A percentile compares a stretch with the other conserved stretches of the same genome.
Conservation (phyloP, 768 basidiomycete genomes). For the Amanita rimosa region DNA sequence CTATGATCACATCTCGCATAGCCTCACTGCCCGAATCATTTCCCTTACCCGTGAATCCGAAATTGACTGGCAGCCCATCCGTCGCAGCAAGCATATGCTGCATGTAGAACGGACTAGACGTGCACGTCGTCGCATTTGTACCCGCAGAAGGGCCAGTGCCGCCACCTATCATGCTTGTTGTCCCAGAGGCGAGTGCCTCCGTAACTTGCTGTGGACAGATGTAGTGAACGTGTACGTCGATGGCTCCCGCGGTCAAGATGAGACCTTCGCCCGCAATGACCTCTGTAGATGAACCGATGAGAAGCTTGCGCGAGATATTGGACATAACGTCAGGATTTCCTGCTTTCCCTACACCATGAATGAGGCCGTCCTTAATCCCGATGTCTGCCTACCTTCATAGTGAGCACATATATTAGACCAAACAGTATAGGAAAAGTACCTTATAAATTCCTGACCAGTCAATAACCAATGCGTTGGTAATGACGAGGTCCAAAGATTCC, state of each 20-base stretch:
- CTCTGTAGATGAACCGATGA: conserved; percentile 88
- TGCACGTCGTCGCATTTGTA: conserved; percentile 91
- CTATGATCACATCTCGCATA: conserved; percentile 70
- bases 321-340: conserved; percentile 95
- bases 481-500: conserved; percentile 80
- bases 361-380: conserved; percentile 75
- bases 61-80: conserved; percentile 84
- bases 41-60: conserved; percentile 93
- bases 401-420: not conserved
- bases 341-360: conserved; percentile 89
- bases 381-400: conserved; percentile 68
- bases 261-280: conserved; percentile 93
- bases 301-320: conserved; percentile 54
- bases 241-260: conserved; percentile 86
- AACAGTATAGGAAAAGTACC: conserved; percentile 17
- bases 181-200: conserved; percentile 76
- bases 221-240: conserved; percentile 90
- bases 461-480: conserved; percentile 90
- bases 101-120: conserved; percentile 84
- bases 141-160: conserved; percentile 91
- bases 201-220: conserved; percentile 90
- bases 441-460: conserved; percentile 97
- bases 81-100: conserved; percentile 86
- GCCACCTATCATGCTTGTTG: conserved; percentile 92
- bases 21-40: conserved; percentile 75